Evolutionary conservation across 352 stramenopile genomes (phyloP), one percentile per base, ranked within the genome.

Genomic region (Phytophthora ramorum): DNA sequence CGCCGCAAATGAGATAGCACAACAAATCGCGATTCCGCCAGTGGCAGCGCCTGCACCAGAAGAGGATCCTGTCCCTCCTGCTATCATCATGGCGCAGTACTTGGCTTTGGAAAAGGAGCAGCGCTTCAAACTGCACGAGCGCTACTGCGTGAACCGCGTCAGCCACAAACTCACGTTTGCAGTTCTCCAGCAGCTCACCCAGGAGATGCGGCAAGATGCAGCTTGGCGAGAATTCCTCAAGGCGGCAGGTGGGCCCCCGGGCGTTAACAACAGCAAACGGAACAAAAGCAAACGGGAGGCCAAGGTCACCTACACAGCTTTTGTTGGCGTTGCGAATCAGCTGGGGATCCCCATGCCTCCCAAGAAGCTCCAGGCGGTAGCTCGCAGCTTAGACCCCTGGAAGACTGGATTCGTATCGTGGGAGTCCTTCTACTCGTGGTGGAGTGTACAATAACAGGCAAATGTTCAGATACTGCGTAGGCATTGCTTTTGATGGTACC

Each of bases 371-470:
- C 72, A 88, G 19, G 44, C 50, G 0, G 52, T 79, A 8, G 79
- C 78, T 16, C 67, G 77, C 7, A 74, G 66, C 10, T 63, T 91
- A 14, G 83, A 91, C 52, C 55, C 65, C 0, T 72, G 76, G 40
- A 88, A 87, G 55, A 86, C 58, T 10, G 83, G 83, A 2, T 78
- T 73, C 28, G 70, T 91, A 1, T 72, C 78, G 7, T 91, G 83
- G 83, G 79, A 87, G 52, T 47, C 63, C 5, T 91, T 91, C 46
- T 91, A 90, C 62, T 69, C 70, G 7, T 91, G 83, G 80, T 90
- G 83, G 83, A 80, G 74, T 10, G 45, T 65, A 19, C 82, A 69
- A 43, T 68, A 45, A 32, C 17, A 20, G 3, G 43, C 3, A 44
- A 8, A 40, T 12, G 1, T 40, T 17, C 34, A n/a, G 13, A 19